Base-by-base conservation (phyloP, 257 asterid species). In the Vinca minor region DNA sequence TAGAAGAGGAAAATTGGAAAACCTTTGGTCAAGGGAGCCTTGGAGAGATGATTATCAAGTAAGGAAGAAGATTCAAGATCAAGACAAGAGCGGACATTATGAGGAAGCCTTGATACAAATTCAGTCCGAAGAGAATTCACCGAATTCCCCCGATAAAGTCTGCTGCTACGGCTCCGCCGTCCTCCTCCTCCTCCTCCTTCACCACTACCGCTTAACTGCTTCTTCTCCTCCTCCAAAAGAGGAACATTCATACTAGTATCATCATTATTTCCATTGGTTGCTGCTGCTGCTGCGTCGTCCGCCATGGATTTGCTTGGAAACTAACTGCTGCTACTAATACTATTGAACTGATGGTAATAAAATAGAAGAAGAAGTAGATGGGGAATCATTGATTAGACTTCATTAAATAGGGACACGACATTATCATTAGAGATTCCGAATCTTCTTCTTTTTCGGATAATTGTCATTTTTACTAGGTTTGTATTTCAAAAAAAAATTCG, bases 101-200 rank as follows among this genome's bases (percentile, higher is more conserved):
- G 88, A 7, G 96, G 96, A 29, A 88, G 76, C 68, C 87, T 66
- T 8, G 85, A 64, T 34, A 84, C 60, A 69, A 91, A 91, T 23
- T 84, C 89, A 50, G 3, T 71, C 28, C 85, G 85, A 61, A 91
- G 75, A 4, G 88, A 77, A 58, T 73, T 84, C 2, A 86, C 87
- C 0, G 98, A 86, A 76, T 86, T 71, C 71, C 85, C 79, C 69
- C 95, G 94, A 53, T 76, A 69, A 25, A 87, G 75, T 26, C 72
- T 44, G 17, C n/a, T 34, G 7, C 38, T 34, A 2, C 81, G 82
- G 73, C 79, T 46, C 68, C 79, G 82, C 61, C 86, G 81, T 56
- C 82, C 49, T 58, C 70, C 77, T 76, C 46, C 71, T 73, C 73
- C 23, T 76, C 80, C 20, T 77, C 80, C 78, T n/a, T n/a, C n/a